Evolutionary conservation across 2,329 filamentous ascomycete species (phyloP), one percentile per base, ranked within the genome.

Genomic region (Stachybotrys echinatus): DNA sequence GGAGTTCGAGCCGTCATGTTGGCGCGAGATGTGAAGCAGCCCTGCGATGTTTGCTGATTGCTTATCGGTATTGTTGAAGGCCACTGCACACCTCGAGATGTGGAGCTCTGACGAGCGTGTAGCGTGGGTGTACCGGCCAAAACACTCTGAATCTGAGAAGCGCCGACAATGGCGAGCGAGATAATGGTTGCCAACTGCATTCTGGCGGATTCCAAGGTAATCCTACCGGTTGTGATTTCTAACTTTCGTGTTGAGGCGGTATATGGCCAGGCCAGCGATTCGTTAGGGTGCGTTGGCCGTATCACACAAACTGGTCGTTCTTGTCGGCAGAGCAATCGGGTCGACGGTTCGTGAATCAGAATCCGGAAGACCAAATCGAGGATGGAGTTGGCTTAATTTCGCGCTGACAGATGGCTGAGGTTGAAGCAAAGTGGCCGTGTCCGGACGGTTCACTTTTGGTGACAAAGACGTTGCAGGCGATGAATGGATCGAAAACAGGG

Each of bases 21-120:
- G 50, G 74, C 76, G 1, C 60, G 52, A 0, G 71, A 72, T 4
- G 62, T 67, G 62, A 67, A 83, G 61, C 80, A 83, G 18, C 80
- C 80, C 20, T 80, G 75, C 1, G 73, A 34, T 34, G 27, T 14
- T 34, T 10, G 27, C 27, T 34, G 10, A 8, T 34, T 8, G 27
- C 27, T n/a, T n/a, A 34, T 10, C 10, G 27, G 27, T 34, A 8
- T 34, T 8, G 27, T 14, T 14, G 27, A 34, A 14, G 27, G 27
- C 14, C 10, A 3, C 27, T 34, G 27, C 14, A 34, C 27, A 14
- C 27, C 27, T 5, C 10, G 27, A 34, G 27, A 10, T 34, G 27
- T 8, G 3, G 27, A 10, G 10, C 10, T 14, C 27, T 34, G 27
- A 14, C 27, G 27, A 34, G 10, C 27, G 14, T n/a, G 14, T 14